phyloP scores from a whole-genome alignment of 2,329 filamentous ascomycete genomes.

The Colletotrichum cordylinicola region DNA sequence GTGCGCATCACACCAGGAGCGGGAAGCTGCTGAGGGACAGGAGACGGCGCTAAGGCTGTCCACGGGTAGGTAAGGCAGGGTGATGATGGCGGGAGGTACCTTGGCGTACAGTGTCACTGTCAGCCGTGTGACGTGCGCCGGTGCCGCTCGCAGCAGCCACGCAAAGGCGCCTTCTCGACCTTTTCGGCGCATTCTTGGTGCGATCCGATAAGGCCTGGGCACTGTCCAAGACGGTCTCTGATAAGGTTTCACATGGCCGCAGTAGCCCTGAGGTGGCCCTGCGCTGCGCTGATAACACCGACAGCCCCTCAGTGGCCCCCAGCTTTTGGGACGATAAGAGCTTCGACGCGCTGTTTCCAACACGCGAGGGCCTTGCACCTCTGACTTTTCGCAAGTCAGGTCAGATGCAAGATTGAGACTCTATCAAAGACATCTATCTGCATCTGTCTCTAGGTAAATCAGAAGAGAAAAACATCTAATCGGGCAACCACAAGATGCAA shows the following conservation, averaged over 20 bases:
- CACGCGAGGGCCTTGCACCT: conserved; percentile 5
- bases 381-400: conserved; percentile 3
- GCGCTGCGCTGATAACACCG: background rate
- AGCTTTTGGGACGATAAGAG: background rate
- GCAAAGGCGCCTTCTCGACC: background rate
- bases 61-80: background rate
- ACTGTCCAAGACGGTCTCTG: background rate
- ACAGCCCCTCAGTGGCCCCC: background rate
- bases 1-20: background rate
- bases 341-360: background rate
- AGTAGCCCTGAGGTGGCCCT: background rate
- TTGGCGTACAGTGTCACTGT: background rate
- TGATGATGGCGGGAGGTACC: background rate
- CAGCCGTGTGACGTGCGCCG: background rate
- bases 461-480: background rate
- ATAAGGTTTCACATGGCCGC: conserved; percentile 8
- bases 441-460: fast-evolving
- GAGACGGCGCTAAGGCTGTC: background rate
- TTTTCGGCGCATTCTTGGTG: background rate
- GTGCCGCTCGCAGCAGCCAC: background rate
- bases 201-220: background rate
- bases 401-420: background rate
- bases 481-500: background rate
- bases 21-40: background rate
- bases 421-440: background rate